Conservation (phyloP, 1,284 basidiomycete species). For the Cryptococcus floricola region DNA sequence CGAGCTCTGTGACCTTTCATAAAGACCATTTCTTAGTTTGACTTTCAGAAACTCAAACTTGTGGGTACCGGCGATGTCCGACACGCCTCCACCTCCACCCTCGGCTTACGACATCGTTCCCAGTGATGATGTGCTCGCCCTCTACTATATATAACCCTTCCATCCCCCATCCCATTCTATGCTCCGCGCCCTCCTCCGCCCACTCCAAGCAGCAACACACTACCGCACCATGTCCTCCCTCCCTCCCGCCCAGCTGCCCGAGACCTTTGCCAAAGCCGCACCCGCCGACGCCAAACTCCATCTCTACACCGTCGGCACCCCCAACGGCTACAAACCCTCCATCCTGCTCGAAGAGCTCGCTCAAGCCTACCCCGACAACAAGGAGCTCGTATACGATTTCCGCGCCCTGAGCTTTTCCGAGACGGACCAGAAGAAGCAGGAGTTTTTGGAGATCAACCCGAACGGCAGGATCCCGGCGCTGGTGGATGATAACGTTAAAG, state of each 20-base stretch:
- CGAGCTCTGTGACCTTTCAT: no score
- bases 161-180: no score
- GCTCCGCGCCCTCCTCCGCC: no score
- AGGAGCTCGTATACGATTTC: constrained; percentile 59
- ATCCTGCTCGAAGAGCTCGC: constrained; percentile 68
- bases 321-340: constrained; percentile 61
- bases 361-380: constrained; percentile 53
- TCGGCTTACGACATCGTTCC: no score
- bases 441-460: constrained; percentile 63
- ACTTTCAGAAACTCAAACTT: no score
- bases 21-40: no score
- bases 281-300: constrained; percentile 48
- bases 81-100: no score
- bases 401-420: constrained; percentile 55
- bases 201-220: no score
- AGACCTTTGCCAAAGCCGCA: constrained; percentile 15
- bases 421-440: constrained; percentile 56
- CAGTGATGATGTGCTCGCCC: no score
- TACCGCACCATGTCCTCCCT: constrained; percentile 1
- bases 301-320: constrained; percentile 63
- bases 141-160: no score
- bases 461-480: constrained; percentile 62
- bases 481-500: constrained; percentile 33
- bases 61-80: no score
- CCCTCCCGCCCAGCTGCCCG: constrained; percentile 18